Percentiles rank a stretch among this genome's conserved stretches.
Evolutionary conservation across 1,284 basidiomycete genomes (phyloP).

Genomic region (Ceratobasidium sp.): DNA sequence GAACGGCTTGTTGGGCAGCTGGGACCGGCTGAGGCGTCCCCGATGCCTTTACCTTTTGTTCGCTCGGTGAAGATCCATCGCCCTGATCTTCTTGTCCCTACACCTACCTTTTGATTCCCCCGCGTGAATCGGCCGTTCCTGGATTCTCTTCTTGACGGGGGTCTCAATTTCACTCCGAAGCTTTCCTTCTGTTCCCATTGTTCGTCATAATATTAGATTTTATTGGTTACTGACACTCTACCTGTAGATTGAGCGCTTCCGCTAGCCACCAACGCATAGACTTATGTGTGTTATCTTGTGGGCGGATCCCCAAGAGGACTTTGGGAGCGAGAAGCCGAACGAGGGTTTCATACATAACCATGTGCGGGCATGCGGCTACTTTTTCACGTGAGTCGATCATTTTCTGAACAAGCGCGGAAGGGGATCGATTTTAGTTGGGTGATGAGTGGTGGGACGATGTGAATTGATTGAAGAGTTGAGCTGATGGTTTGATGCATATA

Average conservation of each 20-base stretch:
- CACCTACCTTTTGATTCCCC: neutral
- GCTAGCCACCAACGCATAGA: constrained; percentile 94
- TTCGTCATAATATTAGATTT: neutral
- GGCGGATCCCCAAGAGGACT: constrained; percentile 95
- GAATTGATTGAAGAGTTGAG: constrained; percentile 40
- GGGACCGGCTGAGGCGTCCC: no score
- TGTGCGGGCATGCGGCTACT: constrained; percentile 95
- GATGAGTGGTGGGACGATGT: neutral
- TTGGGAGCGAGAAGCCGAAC: constrained; percentile 88
- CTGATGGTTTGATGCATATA: neutral
- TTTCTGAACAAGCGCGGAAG: no score
- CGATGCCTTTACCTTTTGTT: neutral
- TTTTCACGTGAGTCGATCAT: constrained; percentile 85
- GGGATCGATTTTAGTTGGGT: neutral
- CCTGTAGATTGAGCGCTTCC: constrained; percentile 89
- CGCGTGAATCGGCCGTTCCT: neutral
- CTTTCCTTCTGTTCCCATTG: no score
- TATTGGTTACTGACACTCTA: neutral
- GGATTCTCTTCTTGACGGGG: constrained; percentile 2
- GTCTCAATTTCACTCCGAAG: no score
- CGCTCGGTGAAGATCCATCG: neutral
- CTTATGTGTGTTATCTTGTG: constrained; percentile 97
- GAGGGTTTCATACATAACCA: constrained; percentile 94
- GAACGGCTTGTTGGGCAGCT: no score
- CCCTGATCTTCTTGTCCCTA: constrained; percentile 37